Evolutionary conservation across 164 flowering plant species (phyloP).

Genomic region (Houttuynia cordata): DNA sequence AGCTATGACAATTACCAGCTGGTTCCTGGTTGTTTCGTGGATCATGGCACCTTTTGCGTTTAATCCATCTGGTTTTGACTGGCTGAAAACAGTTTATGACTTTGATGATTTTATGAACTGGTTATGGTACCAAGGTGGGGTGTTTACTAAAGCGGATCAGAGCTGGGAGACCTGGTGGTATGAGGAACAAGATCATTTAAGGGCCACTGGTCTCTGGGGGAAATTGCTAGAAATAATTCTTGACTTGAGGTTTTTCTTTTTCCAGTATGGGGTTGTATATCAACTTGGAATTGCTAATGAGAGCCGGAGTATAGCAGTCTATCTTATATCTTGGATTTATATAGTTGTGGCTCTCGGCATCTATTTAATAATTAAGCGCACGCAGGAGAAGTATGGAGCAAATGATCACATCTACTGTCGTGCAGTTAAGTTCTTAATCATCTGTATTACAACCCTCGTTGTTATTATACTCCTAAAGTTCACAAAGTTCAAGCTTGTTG

Average conservation of each 20-base stretch:
- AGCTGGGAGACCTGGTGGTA: conserved; percentile 99
- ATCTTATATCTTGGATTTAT: conserved; percentile 72
- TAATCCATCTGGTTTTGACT: conserved; percentile 98
- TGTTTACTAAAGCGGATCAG: conserved; percentile 55
- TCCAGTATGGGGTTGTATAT: conserved; percentile 85
- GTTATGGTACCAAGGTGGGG: conserved; percentile 68
- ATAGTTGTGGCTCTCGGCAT: conserved; percentile 49
- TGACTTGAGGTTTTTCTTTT: conserved; percentile 91
- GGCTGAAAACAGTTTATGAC: conserved; percentile 92
- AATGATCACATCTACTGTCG: conserved; percentile 73
- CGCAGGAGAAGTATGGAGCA: conserved; percentile 60
- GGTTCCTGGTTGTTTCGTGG: conserved; percentile 93
- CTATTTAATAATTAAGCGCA: conserved; percentile 44
- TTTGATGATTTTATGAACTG: conserved; percentile 82
- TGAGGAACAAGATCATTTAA: conserved; percentile 83
- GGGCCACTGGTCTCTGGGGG: conserved; percentile 88
- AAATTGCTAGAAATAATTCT: conserved; percentile 72
- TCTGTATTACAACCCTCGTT: conserved; percentile 35
- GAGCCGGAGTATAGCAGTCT: conserved; percentile 59
- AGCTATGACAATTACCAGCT: conserved; percentile 64
- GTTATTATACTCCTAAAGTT: conserved; percentile 42
- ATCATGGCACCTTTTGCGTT: conserved; percentile 80
- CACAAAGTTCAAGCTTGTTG: conserved; percentile 37
- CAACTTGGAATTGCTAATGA: conserved; percentile 43
- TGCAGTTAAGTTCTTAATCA: conserved; percentile 52